Base-by-base conservation (phyloP, 2,329 filamentous ascomycete genomes). In the Penicillium rolfsii region DNA sequence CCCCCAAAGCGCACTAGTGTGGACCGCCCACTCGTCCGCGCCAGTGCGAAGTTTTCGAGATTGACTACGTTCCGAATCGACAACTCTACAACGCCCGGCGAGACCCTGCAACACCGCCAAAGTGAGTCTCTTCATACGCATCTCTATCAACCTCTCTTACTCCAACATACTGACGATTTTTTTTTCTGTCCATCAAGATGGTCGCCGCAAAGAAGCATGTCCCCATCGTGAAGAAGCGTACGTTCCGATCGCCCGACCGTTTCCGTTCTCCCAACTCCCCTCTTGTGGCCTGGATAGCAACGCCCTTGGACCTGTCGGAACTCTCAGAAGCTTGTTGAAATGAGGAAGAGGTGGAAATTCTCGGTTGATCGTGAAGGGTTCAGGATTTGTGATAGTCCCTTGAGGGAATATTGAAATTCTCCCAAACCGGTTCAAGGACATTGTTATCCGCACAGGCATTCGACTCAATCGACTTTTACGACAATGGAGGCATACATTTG, bases 161-260 rank as follows among this genome's bases (percentile, higher is more conserved):
- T 54, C 54, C 45, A 43, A 53, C 22, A 61, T 65, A 61, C 62
- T 66, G 64, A 66, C 60, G 48, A 53, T 16, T 65, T 61, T 55
- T 58, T 55, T 60, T 48, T 43, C 24, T 41, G n/a, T 36, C 26
- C 58, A 62, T 70, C 49, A 68, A 72, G 93, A 98, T 98, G 95
- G 93, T 94, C 87, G 88, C 93, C 90, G 91, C 94, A 84, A 96
- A 96, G 91, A 96, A 96, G 88, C 95, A 98, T 85, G 89, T 98
- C 81, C 90, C 93, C 79, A 99, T 99, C 88, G 91, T 99, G 80
- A 99, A 99, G 92, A 99, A 99, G 93, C 93, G 93, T 96, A 94
- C 80, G 92, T 93, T 77, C 72, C 67, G 65, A 64, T 59, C 33
- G 9, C 49, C 57, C 62, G 62, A 66, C 64, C 53, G 46, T 59